These are phyloP conservation scores for Acacia acuminata DNA, from an alignment of 306 rosid genomes.

Conservation along the genomic window DNA sequence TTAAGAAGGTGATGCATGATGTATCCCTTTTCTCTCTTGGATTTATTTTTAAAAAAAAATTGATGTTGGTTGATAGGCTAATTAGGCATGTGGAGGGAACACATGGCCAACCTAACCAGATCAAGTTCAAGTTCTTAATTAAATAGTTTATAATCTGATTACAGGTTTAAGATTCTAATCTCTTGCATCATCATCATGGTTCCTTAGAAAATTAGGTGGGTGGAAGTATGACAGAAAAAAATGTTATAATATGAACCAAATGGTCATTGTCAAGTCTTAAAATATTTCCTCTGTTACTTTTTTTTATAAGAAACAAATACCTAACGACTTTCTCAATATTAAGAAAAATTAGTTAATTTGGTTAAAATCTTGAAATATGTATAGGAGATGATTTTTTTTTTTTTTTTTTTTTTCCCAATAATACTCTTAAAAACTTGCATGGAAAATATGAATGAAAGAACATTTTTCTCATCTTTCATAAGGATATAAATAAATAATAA, in stretches of 20 bases:
- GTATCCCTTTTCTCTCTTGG: neutral
- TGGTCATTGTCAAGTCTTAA: neutral
- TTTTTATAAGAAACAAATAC: neutral
- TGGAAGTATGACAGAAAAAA: neutral
- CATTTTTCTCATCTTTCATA: no score
- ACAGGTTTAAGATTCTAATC: neutral
- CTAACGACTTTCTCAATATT: neutral
- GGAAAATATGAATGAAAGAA: no score
- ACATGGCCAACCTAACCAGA: constrained; percentile 48
- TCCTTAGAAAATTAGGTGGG: neutral
- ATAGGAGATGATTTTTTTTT: neutral
- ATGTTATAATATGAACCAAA: neutral
- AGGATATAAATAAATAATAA: no score
- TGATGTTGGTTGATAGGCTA: constrained; percentile 7
- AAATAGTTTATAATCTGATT: neutral
- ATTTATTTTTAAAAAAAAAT: neutral
- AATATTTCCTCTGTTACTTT: neutral
- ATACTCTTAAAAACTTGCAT: no score
- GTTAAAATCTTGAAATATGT: neutral
- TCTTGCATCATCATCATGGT: neutral
- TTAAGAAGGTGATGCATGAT: neutral
- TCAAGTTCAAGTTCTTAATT: neutral
- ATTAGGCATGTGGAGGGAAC: constrained; percentile 40
- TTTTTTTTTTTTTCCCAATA: no score
- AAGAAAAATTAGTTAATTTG: no score